Percentiles rank a stretch among this genome's conserved stretches.
Evolutionary conservation across 805 yeast species (phyloP).

Genomic region (Candida jianshihensis): DNA sequence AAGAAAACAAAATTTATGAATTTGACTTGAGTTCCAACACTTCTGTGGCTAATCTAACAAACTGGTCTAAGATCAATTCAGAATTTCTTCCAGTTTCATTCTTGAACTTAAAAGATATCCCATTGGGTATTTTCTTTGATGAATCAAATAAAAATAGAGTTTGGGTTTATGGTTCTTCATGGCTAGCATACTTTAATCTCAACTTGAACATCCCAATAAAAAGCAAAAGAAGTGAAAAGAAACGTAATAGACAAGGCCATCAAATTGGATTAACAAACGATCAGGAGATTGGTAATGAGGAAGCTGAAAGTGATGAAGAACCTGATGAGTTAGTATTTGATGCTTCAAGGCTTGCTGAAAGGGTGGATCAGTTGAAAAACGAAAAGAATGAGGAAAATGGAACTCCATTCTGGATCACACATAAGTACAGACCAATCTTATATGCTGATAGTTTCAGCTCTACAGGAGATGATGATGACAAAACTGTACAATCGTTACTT

Average conservation of each 20-base stretch:
- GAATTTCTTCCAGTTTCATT: conserved; percentile 68
- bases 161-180: conserved; percentile 86
- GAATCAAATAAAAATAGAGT: conserved; percentile 34
- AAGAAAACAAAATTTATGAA: conserved; percentile 72
- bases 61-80: conserved; percentile 76
- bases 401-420: conserved; percentile 65
- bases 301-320: conserved; percentile 20
- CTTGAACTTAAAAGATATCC: conserved; percentile 50
- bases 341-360: conserved; percentile 4
- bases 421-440: conserved; percentile 68
- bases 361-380: conserved; percentile 9
- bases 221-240: conserved; percentile 24
- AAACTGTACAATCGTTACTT: conserved; percentile 48
- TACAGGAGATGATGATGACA: conserved; percentile 17
- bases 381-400: conserved; percentile 23
- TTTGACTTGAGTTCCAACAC: conserved; percentile 33
- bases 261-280: conserved; percentile 31
- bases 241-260: conserved; percentile 36
- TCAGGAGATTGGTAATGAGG: too few relatives aligned
- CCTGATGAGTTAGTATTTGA: conserved; percentile 11
- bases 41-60: conserved; percentile 34
- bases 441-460: conserved; percentile 48
- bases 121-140: conserved; percentile 63
- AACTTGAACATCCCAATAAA: conserved; percentile 45
- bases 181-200: conserved; percentile 74